Conservation (phyloP, 805 yeast species). For the Myxozyma kluyveri region DNA sequence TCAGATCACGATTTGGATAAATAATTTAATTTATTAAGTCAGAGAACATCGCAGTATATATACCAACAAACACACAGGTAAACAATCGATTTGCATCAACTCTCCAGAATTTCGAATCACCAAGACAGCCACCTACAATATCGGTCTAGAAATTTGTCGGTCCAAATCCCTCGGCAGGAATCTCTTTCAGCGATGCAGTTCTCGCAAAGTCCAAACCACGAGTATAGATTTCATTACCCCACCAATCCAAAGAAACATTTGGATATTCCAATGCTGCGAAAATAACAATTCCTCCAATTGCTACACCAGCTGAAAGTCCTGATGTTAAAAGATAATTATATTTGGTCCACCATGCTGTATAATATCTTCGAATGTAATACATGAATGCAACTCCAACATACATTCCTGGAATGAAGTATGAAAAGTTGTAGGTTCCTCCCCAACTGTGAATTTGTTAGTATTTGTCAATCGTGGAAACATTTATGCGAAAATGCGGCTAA, state of each 20-base stretch:
- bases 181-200: not conserved
- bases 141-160: too few species aligned
- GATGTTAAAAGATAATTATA: conserved; percentile 65
- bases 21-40: too few species aligned
- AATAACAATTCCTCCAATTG: conserved; percentile 56
- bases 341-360: conserved; percentile 69
- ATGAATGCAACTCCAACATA: conserved; percentile 51
- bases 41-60: too few species aligned
- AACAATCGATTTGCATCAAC: too few species aligned
- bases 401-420: conserved; percentile 12
- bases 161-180: conserved; percentile 12
- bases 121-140: too few species aligned
- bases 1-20: too few species aligned
- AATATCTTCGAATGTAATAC: conserved; percentile 52
- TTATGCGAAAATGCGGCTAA: too few species aligned
- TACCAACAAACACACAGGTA: too few species aligned
- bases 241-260: conserved; percentile 45
- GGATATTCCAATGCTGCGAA: conserved; percentile 47
- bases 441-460: conserved; percentile 6
- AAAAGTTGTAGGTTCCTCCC: conserved; percentile 14
- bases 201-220: conserved; percentile 10
- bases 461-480: too few species aligned
- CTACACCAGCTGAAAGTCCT: conserved; percentile 66
- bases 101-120: too few species aligned
- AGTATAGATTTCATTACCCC: conserved; percentile 49